Percentiles rank a stretch among this genome's conserved stretches.
phyloP scores from a whole-genome alignment of 2,329 filamentous ascomycete genomes.

The Fusarium xylarioides region DNA sequence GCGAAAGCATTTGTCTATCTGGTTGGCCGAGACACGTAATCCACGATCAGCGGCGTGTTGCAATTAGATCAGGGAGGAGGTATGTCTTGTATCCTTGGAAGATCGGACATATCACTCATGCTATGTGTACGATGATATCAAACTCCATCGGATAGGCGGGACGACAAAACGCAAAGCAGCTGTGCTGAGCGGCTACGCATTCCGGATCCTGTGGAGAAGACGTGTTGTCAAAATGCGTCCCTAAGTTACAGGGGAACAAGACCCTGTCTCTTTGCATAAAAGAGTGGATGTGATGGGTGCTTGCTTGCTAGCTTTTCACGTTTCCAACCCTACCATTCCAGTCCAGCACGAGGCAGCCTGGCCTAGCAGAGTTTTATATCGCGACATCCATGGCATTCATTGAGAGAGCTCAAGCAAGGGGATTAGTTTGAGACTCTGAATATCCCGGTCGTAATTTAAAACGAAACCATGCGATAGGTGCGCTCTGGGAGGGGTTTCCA shows the following conservation, averaged over 20 bases:
- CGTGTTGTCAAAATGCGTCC: background rate
- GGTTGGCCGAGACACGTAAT: conserved; percentile 22
- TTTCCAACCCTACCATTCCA: background rate
- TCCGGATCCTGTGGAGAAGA: background rate
- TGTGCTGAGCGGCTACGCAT: conserved; percentile 7
- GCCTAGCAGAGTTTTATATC: conserved; percentile 17
- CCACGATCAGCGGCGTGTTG: conserved; percentile 6
- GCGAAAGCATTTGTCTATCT: background rate
- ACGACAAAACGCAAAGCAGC: background rate
- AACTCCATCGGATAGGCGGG: conserved; percentile 3
- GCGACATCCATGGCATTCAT: conserved; percentile 1
- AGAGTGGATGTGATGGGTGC: conserved; percentile 3
- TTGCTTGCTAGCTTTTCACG: background rate
- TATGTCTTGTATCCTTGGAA: conserved; percentile 1
- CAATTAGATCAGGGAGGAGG: background rate
- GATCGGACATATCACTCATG: conserved; percentile 12
- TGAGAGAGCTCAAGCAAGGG: background rate
- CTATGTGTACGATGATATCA: conserved; percentile 6
- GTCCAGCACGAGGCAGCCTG: background rate
- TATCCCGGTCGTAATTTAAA: conserved; percentile 23
- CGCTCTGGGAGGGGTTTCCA: conserved; percentile 1
- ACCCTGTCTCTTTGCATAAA: background rate
- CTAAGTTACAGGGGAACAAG: background rate
- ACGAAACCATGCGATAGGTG: conserved; percentile 11
- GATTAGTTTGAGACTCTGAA: background rate